Evolutionary conservation across 768 basidiomycete genomes (phyloP), one percentile per base, ranked within the genome.

Genomic region (Saitozyma podzolica): DNA sequence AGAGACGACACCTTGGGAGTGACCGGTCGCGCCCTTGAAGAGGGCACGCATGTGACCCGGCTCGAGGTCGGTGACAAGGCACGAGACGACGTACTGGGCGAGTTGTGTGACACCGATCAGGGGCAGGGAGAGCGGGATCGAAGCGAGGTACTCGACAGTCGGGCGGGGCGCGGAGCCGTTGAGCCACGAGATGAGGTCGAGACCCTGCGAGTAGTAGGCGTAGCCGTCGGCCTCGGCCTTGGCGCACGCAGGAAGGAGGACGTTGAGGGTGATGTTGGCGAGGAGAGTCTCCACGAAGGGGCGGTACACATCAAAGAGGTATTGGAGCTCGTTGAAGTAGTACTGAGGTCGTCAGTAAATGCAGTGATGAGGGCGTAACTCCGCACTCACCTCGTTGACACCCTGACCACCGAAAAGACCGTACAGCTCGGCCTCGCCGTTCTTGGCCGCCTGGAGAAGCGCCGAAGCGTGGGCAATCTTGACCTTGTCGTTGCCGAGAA

Each of bases 371-470:
- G 40, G 6, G 19, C 7, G 7, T 37, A 47, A 6, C 9, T 19
- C 39, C 2, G 16, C 9, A 67, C 78, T 73, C 53, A 80, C 80
- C 69, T 98, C 96, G 80, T 98, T 98, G 62, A 89, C 91, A 61
- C 96, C 96, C 80, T 99, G 96, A 13, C 96, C 96, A 56, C 95
- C 95, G 76, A 99, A 99, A 47, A 99, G 83, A 56, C 92, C 95
- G 81, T 89, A 97, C 71, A 97, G 82, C 68, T 79, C 73, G 5
- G 80, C 78, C 53, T 74, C 64, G 37, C 76, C 77, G 40, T 67
- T 70, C 67, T 77, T 70, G 7, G 80, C 76, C n/a, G 74, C 74
- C 60, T 75, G 69, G 45, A 77, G 52, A 85, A 89, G 58, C 86
- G 75, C 75, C 17, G 66, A 69, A 3, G 66, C 49, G 47, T 72